Percentiles rank a stretch among this genome's conserved stretches.
Evolutionary conservation across 83 land plant genomes (phyloP).

Genomic region (Thuja plicata): DNA sequence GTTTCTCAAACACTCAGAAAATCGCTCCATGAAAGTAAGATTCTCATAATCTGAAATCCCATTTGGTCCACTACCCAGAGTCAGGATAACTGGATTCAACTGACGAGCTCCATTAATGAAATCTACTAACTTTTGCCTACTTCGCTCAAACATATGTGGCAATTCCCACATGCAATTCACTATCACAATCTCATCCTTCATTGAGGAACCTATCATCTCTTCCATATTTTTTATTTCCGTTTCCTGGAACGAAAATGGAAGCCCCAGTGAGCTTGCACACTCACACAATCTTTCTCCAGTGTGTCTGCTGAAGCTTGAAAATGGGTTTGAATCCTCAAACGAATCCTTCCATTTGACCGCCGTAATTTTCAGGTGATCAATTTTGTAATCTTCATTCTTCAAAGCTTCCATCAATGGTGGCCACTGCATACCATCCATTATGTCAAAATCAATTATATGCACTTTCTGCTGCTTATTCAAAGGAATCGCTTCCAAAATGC

Average conservation of each 20-base stretch:
- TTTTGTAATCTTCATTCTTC: too few relatives aligned
- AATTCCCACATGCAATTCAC: neutral
- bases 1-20: neutral
- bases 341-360: too few relatives aligned
- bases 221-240: too few relatives aligned
- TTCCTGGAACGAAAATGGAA: too few relatives aligned
- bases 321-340: too few relatives aligned
- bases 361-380: too few relatives aligned
- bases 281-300: neutral
- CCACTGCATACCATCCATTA: too few relatives aligned
- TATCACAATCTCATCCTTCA: neutral
- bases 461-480: too few relatives aligned
- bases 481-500: neutral
- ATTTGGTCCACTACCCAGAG: neutral
- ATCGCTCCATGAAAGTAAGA: neutral
- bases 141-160: neutral
- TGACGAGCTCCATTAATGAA: neutral
- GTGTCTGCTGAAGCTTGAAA: too few relatives aligned
- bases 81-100: neutral
- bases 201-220: too few relatives aligned
- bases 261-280: neutral
- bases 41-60: neutral
- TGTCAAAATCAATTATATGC: too few relatives aligned
- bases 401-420: too few relatives aligned
- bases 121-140: neutral